Evolutionary conservation across 1,139 yeast species (phyloP), one percentile per base, ranked within the genome.

Genomic region (Entelexis sorbosivorans): DNA sequence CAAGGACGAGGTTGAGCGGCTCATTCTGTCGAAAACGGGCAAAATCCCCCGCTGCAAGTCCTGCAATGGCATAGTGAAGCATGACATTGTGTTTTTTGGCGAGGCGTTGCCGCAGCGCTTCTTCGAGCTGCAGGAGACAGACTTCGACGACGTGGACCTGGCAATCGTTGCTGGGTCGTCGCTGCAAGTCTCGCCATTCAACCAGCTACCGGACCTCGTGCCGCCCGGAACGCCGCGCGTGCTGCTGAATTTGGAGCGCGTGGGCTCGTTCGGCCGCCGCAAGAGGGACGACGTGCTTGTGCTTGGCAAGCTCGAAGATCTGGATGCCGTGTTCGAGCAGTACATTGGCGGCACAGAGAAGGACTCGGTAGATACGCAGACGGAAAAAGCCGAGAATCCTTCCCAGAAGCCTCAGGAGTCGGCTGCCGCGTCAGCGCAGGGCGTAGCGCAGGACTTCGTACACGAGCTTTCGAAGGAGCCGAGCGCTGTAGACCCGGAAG

Each of bases 111-210:
- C 97, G 0, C 61, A 60, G 1, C 69, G 70, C 52, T 85, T 88
- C 62, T 88, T 83, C 65, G 77, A 76, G 2, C 61, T 64, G 24
- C 58, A 64, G 33, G 83, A 89, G 81, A 71, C 74, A 17, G 61
- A 59, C 48, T 59, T 59, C 44, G 96, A 87, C 60, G 64, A 66
- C 13, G 75, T 83, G n/a, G 88, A 82, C 58, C 64, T 89, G 28
- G 89, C 87, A 0, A 77, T 89, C 28, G 87, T 91, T 2, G 96
- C 95, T 0, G 98, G 98, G 1, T 88, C 96, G 0, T 85, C 96
- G 0, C 73, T 89, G 44, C 78, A 89, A 0, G 97, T 91, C 1
- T 78, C 77, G 56, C 98, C 98, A 1, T 91, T 89, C 73, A 95
- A 96, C 0, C 72, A 79, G 9, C 69, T 89, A 47, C 96, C 96